phyloP scores from a whole-genome alignment of 1,139 yeast species.

The Nakaseomyces delphensis region DNA sequence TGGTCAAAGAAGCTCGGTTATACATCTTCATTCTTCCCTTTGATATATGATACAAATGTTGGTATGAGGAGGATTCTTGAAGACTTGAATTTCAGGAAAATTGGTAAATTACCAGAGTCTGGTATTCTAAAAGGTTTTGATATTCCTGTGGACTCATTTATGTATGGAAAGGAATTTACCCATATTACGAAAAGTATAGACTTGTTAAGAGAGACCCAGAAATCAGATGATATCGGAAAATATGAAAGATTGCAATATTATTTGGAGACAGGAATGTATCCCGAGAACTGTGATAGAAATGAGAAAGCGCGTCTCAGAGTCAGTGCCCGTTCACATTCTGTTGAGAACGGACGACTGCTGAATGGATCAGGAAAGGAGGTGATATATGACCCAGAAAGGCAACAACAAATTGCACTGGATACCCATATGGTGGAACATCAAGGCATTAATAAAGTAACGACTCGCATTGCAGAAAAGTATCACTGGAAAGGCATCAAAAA shows the following conservation, averaged over 20 bases:
- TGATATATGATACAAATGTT: slow-evolving; percentile 81
- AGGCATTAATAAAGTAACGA: slow-evolving; percentile 86
- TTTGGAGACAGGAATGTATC: slow-evolving; percentile 78
- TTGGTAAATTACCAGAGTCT: slow-evolving; percentile 75
- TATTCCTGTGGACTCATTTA: slow-evolving; percentile 70
- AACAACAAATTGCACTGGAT: slow-evolving; percentile 65
- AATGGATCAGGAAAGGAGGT: slow-evolving; percentile 73
- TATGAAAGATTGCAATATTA: slow-evolving; percentile 75
- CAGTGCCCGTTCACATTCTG: slow-evolving; percentile 67
- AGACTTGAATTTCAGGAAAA: slow-evolving; percentile 61
- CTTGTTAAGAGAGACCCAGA: slow-evolving; percentile 24
- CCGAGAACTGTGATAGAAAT: slow-evolving; percentile 69
- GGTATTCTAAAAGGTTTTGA: slow-evolving; percentile 81
- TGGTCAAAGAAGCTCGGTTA: slow-evolving; percentile 92
- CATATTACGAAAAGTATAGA: slow-evolving; percentile 31
- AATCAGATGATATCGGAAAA: slow-evolving; percentile 27
- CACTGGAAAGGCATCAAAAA: slow-evolving; percentile 91
- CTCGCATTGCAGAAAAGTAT: slow-evolving; percentile 65
- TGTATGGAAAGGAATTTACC: slow-evolving; percentile 51
- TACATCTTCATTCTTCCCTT: slow-evolving; percentile 71
- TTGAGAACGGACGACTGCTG: slow-evolving; percentile 64
- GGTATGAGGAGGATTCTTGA: slow-evolving; percentile 78
- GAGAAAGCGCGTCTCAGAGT: slow-evolving; percentile 82
- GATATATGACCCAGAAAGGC: slow-evolving; percentile 63
- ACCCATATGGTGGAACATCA: slow-evolving; percentile 64